Evolutionary conservation across 2,329 filamentous ascomycete genomes (phyloP), one percentile per base, ranked within the genome.

Genomic region (Diaporthe aspalathi): DNA sequence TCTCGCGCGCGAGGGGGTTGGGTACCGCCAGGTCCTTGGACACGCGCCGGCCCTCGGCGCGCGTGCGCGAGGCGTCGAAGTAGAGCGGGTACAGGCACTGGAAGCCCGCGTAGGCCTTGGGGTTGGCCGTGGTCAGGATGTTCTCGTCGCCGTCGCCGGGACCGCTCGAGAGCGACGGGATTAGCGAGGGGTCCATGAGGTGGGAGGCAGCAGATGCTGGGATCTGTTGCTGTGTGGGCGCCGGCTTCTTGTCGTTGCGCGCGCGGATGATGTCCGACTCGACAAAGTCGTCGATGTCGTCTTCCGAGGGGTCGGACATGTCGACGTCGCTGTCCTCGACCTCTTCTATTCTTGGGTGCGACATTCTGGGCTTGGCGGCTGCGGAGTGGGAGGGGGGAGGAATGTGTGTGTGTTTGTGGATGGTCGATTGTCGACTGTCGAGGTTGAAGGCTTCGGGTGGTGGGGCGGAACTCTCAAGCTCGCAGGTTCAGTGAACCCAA

Each of bases 81-180:
- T 99, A 99, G 72, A 98, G 85, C 0, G 96, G 95, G 84, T 99
- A 99, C 32, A 99, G 87, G 82, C 94, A 95, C 81, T 96, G 93
- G 85, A 91, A 97, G 82, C 90, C 85, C 79, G 92, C 93, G 81
- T 94, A 92, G 76, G 86, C 83, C 74, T 84, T 79, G 66, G 87
- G 83, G 80, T 90, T 85, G 75, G 84, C 81, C 22, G 78, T 77
- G 66, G 77, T 74, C 45, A 70, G 80, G 80, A 78, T 80, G 81
- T 56, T 80, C 80, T 57, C 77, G 80, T 71, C 74, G 75, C 71
- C 76, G 76, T 11, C 35, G 72, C 72, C 72, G 74, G 71, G 72
- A 81, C 80, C 73, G 83, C 47, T 69, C 79, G 71, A 81, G 76
- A 71, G 81, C 75, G 50, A 77, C 77, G 82, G 79, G 70, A 85